These are phyloP conservation scores for Fusarium scirpi DNA, from an alignment of 2,329 filamentous ascomycete species.

Conservation along the genomic window DNA sequence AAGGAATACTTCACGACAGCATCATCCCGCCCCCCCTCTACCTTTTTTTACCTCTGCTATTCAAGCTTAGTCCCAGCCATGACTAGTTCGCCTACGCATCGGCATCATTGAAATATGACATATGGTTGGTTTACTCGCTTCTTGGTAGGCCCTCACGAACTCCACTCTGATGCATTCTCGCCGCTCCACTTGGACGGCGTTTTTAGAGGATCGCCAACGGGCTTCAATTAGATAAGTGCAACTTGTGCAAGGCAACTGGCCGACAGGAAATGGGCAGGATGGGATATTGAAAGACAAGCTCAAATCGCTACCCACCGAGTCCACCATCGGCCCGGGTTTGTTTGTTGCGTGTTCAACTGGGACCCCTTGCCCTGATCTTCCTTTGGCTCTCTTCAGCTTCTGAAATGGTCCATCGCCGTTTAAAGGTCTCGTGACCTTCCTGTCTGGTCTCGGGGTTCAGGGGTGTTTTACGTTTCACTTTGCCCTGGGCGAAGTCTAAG, in stretches of 20 bases:
- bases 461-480: slow-evolving; percentile 26
- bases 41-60: slow-evolving; percentile 13
- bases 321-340: slow-evolving; percentile 23
- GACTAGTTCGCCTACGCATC: slow-evolving; percentile 26
- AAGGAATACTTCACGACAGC: slow-evolving; percentile 22
- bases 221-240: slow-evolving; percentile 29
- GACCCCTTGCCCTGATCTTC: slow-evolving; percentile 17
- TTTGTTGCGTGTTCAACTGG: slow-evolving; percentile 14
- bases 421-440: slow-evolving; percentile 37
- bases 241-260: not conserved
- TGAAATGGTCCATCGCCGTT: slow-evolving; percentile 15
- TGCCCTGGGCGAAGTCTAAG: not conserved
- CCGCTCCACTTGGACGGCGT: slow-evolving; percentile 27
- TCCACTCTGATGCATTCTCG: slow-evolving; percentile 12
- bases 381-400: slow-evolving; percentile 30
- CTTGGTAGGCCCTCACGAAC: not conserved
- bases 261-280: slow-evolving; percentile 4
- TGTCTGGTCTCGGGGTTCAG: slow-evolving; percentile 20
- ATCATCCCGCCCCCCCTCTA: slow-evolving; percentile 35
- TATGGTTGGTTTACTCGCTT: slow-evolving; percentile 19
- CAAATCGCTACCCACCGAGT: slow-evolving; percentile 16
- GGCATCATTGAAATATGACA: not conserved
- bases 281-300: slow-evolving; percentile 31
- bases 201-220: slow-evolving; percentile 29
- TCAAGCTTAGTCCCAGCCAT: slow-evolving; percentile 20